Evolutionary conservation across 2,329 filamentous ascomycete genomes (phyloP), one percentile per base, ranked within the genome.

Genomic region (Colletotrichum sp.): DNA sequence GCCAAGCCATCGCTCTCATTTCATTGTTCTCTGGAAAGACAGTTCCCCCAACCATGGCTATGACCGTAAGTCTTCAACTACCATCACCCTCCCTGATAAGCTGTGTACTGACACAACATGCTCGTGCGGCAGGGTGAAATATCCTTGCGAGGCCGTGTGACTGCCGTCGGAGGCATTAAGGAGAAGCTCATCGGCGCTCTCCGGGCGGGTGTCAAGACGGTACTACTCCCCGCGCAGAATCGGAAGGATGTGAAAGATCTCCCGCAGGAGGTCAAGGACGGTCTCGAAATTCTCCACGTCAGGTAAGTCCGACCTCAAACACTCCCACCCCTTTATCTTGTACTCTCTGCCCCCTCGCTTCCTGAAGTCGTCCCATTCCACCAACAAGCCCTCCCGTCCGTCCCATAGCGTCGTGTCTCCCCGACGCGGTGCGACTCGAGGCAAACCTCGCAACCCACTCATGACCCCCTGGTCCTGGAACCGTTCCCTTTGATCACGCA

Each of bases 161-260:
- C 97, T 84, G 95, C 96, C 31, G 97, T 99, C 43, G 97, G 97
- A 67, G 97, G 97, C 21, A 98, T 99, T 86, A 98, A 98, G 85
- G 96, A 99, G 90, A 99, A 99, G 84, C 89, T 98, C 67, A 98
- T 99, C 81, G 97, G 97, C 27, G 97, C 97, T 11, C 88, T 97
- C 81, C 90, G 96, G 69, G 97, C 97, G 3, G 97, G 97, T 33
- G 96, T 99, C 75, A 98, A 98, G 89, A 96, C 95, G 36, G 96
- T 99, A 9, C 83, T 99, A 74, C 87, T 99, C 9, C 97, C 97
- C 5, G 90, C 93, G 36, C 93, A 94, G 78, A 99, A 99, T 82
- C 90, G 93, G 76, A 98, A 98, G 85, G 97, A 99, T 81, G 93
- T 94, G 72, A 94, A 94, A 83, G 96, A 98, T 84, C 87, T 98